Evolutionary conservation across 2,329 filamentous ascomycete genomes (phyloP).

Genomic region (Rutstroemia sydowiana): DNA sequence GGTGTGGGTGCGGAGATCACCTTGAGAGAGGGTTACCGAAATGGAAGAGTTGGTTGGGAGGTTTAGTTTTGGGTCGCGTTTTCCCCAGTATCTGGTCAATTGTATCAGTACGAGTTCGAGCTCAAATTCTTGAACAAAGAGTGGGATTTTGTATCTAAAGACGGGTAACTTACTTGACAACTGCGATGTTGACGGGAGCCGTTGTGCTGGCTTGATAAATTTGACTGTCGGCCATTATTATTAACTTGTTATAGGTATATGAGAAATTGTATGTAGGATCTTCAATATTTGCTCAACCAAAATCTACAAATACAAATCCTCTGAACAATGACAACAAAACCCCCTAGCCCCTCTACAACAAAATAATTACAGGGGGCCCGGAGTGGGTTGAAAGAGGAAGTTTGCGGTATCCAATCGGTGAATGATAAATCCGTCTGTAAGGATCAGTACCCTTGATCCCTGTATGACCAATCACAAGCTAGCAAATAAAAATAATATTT

Average conservation of each 20-base stretch:
- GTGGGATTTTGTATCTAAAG: neutral
- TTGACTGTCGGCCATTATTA: slow-evolving; percentile 28
- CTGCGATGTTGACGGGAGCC: slow-evolving; percentile 94
- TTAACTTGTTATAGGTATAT: neutral
- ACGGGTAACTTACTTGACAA: slow-evolving; percentile 67
- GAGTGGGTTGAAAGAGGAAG: neutral
- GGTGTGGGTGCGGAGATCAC: slow-evolving; percentile 88
- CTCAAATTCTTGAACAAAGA: slow-evolving; percentile 9
- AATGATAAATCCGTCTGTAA: neutral
- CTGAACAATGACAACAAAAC: neutral
- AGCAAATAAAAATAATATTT: neutral
- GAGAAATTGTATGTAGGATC: neutral
- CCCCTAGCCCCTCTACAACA: neutral
- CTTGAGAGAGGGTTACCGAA: slow-evolving; percentile 90
- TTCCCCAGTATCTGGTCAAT: slow-evolving; percentile 75
- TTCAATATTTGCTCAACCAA: neutral
- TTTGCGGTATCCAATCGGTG: no score
- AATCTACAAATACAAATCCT: neutral
- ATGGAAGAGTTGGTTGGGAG: slow-evolving; percentile 97
- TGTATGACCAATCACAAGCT: neutral
- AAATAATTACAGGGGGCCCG: neutral
- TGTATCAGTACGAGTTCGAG: slow-evolving; percentile 16
- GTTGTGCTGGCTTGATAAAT: slow-evolving; percentile 93
- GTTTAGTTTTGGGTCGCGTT: slow-evolving; percentile 88
- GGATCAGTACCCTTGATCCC: neutral